Percentiles rank a stretch among this genome's conserved stretches.
Evolutionary conservation across 192 early-diverging fungal species (phyloP).

Genomic region (Coemansia sp.): DNA sequence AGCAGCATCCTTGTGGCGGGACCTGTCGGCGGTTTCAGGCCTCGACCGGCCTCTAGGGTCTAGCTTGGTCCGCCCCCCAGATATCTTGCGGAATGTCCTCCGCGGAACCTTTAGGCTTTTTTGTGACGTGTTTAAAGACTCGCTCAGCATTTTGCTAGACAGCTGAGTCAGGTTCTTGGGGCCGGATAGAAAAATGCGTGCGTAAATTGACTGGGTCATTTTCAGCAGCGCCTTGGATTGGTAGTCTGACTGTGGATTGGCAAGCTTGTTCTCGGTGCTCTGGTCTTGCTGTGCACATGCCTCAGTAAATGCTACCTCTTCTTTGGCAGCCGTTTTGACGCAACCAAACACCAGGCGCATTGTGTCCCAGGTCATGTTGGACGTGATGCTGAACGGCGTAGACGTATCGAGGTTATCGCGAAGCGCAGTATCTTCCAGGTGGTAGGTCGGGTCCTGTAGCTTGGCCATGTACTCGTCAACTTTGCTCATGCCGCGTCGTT

Average conservation of each 20-base stretch:
- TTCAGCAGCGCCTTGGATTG: constrained; percentile 11
- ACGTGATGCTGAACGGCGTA: constrained; percentile 35
- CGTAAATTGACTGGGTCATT: constrained; percentile 13
- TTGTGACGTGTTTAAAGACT: background rate
- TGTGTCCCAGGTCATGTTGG: constrained; percentile 30
- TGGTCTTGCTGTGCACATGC: constrained; percentile 8
- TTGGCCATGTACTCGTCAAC: constrained; percentile 31
- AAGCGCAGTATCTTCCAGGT: constrained; percentile 4
- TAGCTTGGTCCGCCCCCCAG: background rate
- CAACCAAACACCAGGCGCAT: constrained; percentile 30
- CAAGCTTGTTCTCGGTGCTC: constrained; percentile 2
- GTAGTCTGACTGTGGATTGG: background rate
- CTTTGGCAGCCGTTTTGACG: background rate
- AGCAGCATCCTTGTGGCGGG: background rate
- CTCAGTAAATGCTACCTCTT: constrained; percentile 5
- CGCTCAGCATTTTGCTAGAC: constrained; percentile 3
- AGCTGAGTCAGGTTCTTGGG: constrained; percentile 15
- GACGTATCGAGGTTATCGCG: constrained; percentile 16
- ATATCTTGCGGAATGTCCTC: constrained; percentile 8
- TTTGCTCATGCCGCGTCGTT: constrained; percentile 34
- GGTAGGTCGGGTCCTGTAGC: constrained; percentile 10
- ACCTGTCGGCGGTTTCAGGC: background rate
- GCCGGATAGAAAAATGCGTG: constrained; percentile 11
- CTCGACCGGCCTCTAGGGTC: background rate
- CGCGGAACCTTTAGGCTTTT: constrained; percentile 7